Base-by-base conservation (phyloP, 495 filamentous ascomycete species). In the Aspergillus sclerotiicarbonarius region DNA sequence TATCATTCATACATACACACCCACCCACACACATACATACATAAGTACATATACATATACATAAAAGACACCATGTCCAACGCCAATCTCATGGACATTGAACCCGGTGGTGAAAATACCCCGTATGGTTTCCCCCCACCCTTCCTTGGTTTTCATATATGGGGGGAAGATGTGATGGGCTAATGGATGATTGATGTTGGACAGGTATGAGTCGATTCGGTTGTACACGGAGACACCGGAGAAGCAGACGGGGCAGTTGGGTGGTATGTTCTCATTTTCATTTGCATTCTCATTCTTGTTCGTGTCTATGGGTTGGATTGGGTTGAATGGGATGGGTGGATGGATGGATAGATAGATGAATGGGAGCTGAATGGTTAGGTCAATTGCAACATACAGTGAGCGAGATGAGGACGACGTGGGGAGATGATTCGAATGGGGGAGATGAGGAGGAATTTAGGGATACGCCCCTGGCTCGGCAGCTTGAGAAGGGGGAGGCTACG, bases 201-300 rank as follows among this genome's bases (percentile, higher is more conserved):
- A n/a, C 44, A 87, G 85, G 70, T 88, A 90, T 65, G 85, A 88
- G 68, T 83, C 79, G 31, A 82, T 82, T 31, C 64, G 76, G 12
- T 73, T 70, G 21, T 75, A 78, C 39, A 80, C 72, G 3, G 54
- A 77, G 31, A 73, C 77, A 1, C 80, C 81, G 37, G 60, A 70
- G 0, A 89, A 85, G 58, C 70, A 79, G 59, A 76, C 74, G 16
- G 87, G 87, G 21, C 84, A 88, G 64, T 62, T 88, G 44, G 82
- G 82, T 33, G 70, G 85, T 86, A 67, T 55, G 67, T 60, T 50
- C 15, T 19, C 18, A 29, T 16, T 20, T 10, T 16, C 12, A 32
- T 31, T 39, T 12, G 41, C 18, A 29, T 16, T 20, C 8, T 16
- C 12, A 32, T 31, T 39, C 10, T 31, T 49, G 41, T 52, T 9